Evolutionary conservation across 768 basidiomycete genomes (phyloP), one percentile per base, ranked within the genome.

Genomic region (Brasilioporus rufonigricans): DNA sequence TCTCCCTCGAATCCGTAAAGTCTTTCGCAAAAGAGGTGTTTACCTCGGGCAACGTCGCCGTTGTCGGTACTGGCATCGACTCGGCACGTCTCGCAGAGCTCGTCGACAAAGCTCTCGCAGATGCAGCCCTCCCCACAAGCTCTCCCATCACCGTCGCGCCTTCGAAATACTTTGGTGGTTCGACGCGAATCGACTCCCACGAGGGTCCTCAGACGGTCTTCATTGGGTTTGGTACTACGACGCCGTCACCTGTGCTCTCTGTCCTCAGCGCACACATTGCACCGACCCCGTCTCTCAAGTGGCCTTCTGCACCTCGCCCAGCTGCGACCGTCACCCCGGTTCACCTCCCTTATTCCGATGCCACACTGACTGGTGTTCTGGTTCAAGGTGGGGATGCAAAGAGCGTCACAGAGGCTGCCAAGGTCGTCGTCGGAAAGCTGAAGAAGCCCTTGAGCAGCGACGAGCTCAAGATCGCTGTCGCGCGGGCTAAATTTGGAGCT

Each of bases 311-410:
- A 48, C 68, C 87, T 21, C 85, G 85, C n/a, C 65, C 68, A 53
- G 80, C 81, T 40, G 76, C 87, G 1, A 80, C 80, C 24, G 89
- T 89, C 52, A 80, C 87, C 68, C 72, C 87, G 12, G 84, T 97
- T 50, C 82, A 91, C 66, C 77, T 94, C 13, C 86, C 89, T 14
- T 98, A 98, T 76, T 91, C 93, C 16, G 96, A 98, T 67, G 95
- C 93, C 4, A 78, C 88, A 8, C 79, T 99, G 48, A 84, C 96
- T 56, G 94, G 94, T 55, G 73, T 97, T 53, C 72, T 92, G 50
- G 76, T 98, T 33, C 85, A 90, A 67, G 92, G 85, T 7, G 69
- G 77, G 35, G 87, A 85, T 23, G 68, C 79, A 2, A 76, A 78
- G 41, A 81, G 76, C 49, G 85, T 92, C 44, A 84, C 79, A 61